A percentile compares a stretch with the other conserved stretches of the same genome.
Conservation (phyloP, 2,329 filamentous ascomycete species). For the Fusarium camptoceras region DNA sequence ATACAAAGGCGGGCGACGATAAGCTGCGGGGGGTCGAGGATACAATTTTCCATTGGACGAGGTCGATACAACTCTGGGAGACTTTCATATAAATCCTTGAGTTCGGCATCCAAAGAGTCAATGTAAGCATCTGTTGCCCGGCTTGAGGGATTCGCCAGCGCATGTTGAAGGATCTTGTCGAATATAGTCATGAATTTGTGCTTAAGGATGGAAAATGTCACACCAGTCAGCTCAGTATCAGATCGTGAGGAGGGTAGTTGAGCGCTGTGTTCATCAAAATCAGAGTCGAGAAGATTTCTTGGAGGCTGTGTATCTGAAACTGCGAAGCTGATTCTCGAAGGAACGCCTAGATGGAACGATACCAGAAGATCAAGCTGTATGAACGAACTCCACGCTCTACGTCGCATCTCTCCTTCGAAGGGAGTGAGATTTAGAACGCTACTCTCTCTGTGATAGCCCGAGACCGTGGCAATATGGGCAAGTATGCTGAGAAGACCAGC, state of each 20-base stretch:
- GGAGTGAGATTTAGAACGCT: background rate
- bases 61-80: background rate
- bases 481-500: background rate
- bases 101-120: background rate
- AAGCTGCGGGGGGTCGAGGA: background rate
- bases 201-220: background rate
- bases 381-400: background rate
- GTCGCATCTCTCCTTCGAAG: background rate
- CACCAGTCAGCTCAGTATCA: background rate
- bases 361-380: background rate
- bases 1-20: background rate
- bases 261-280: background rate
- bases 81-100: background rate
- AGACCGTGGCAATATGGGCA: background rate
- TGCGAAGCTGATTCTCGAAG: background rate
- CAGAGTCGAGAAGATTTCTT: background rate
- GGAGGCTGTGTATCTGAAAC: background rate
- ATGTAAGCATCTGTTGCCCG: background rate
- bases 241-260: background rate
- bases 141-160: background rate
- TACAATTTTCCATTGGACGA: background rate
- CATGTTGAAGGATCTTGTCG: background rate
- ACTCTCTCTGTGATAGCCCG: background rate
- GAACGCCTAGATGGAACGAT: background rate
- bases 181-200: background rate